A percentile compares a stretch with the other conserved stretches of the same genome.
phyloP scores from a whole-genome alignment of 2,329 filamentous ascomycete genomes.

The Endoconidiophora laricicola region DNA sequence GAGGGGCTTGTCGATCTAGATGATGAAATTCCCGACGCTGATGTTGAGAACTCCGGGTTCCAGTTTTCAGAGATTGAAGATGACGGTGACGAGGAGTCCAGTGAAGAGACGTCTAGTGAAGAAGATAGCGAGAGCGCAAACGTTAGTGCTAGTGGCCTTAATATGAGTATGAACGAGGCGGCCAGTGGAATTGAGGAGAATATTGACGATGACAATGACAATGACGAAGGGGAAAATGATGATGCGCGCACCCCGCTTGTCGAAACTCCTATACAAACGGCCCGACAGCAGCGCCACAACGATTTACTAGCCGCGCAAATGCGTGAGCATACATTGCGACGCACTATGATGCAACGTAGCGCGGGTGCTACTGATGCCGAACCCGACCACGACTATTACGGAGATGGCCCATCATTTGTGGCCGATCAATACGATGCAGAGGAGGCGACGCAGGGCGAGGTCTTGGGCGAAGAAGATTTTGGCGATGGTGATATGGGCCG shows the following conservation, averaged over 20 bases:
- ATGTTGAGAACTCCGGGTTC: slow-evolving; percentile 26
- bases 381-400: slow-evolving; percentile 31
- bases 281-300: slow-evolving; percentile 29
- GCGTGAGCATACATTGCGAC: slow-evolving; percentile 45
- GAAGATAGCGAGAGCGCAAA: background rate
- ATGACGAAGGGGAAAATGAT: slow-evolving; percentile 25
- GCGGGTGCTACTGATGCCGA: slow-evolving; percentile 22
- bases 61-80: slow-evolving; percentile 23
- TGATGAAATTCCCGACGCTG: slow-evolving; percentile 56
- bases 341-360: slow-evolving; percentile 17
- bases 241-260: slow-evolving; percentile 20
- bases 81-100: slow-evolving; percentile 22
- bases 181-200: slow-evolving; percentile 20
- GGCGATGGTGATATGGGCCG: slow-evolving; percentile 42
- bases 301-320: slow-evolving; percentile 33
- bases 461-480: slow-evolving; percentile 48
- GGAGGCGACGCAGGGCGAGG: slow-evolving; percentile 25
- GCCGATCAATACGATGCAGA: slow-evolving; percentile 4
- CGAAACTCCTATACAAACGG: slow-evolving; percentile 18
- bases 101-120: background rate
- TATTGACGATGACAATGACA: slow-evolving; percentile 25
- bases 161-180: too few species aligned
- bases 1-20: slow-evolving; percentile 43
- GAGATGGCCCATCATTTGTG: slow-evolving; percentile 28
- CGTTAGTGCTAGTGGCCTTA: background rate